Evolutionary conservation across 805 yeast genomes (phyloP).

Genomic region (Ogataea pignaliae): DNA sequence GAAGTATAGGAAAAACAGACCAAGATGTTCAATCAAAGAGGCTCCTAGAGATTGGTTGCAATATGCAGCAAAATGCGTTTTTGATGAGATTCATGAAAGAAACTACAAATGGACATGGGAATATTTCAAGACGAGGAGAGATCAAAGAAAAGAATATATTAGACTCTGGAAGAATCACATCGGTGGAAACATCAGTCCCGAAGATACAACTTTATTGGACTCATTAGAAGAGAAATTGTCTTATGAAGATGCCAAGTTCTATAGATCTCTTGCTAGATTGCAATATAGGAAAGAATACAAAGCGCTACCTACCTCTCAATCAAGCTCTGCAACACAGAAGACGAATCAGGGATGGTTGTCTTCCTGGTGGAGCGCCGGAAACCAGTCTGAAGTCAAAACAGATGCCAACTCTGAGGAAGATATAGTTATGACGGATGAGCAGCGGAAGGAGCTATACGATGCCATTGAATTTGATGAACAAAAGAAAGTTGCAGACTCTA

Average conservation of each 20-base stretch:
- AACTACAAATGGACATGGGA: constrained; percentile 89
- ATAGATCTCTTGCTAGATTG: constrained; percentile 72
- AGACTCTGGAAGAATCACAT: constrained; percentile 60
- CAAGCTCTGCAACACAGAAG: constrained; percentile 4
- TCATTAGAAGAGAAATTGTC: constrained; percentile 55
- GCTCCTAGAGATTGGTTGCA: constrained; percentile 78
- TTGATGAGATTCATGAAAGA: constrained; percentile 75
- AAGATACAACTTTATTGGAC: constrained; percentile 37
- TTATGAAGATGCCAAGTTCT: constrained; percentile 80
- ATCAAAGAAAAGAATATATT: constrained; percentile 66
- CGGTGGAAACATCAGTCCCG: constrained; percentile 27
- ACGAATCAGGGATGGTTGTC: constrained; percentile 57
- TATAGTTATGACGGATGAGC: constrained; percentile 73
- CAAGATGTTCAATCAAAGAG: constrained; percentile 47
- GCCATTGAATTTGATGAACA: constrained; percentile 88
- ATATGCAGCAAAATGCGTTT: constrained; percentile 74
- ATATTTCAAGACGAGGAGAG: constrained; percentile 62
- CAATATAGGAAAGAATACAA: constrained; percentile 53
- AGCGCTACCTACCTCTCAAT: constrained; percentile 11
- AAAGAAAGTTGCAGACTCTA: constrained; percentile 42
- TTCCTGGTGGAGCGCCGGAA: constrained; percentile 54
- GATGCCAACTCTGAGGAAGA: constrained; percentile 18
- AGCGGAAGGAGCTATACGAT: constrained; percentile 81
- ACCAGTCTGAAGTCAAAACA: constrained; percentile 4
- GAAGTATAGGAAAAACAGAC: constrained; percentile 69